Conservation (phyloP, 345 rosid genomes). For the Moricandia moricandioides region DNA sequence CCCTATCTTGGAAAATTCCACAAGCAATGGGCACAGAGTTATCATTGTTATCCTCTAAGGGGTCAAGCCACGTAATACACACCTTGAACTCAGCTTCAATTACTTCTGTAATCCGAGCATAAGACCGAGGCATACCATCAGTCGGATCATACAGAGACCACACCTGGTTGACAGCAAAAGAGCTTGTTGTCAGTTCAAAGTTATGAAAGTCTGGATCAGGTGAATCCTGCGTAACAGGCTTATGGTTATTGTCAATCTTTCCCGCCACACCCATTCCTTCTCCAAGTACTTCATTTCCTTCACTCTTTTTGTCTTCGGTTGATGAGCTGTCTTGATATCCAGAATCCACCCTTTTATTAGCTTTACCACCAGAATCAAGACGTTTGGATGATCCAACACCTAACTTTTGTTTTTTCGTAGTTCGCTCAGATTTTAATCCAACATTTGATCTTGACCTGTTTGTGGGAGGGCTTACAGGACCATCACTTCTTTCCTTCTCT, state of each 20-base stretch:
- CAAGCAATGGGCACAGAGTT: constrained; percentile 60
- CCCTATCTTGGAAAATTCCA: constrained; percentile 54
- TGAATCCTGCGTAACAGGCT: constrained; percentile 17
- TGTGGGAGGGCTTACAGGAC: constrained; percentile 31
- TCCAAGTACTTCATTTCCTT: constrained; percentile 25
- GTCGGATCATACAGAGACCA: constrained; percentile 81
- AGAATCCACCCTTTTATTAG: constrained; percentile 31
- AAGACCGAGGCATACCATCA: constrained; percentile 83
- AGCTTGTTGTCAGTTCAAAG: constrained; percentile 51
- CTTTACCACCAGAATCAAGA: constrained; percentile 33
- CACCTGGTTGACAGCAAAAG: constrained; percentile 65
- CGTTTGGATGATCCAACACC: constrained; percentile 28
- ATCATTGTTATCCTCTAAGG: constrained; percentile 38
- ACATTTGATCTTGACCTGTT: constrained; percentile 40
- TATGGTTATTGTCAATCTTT: constrained; percentile 23
- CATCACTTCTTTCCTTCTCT: constrained; percentile 38
- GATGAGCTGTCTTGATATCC: constrained; percentile 29
- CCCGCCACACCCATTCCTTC: constrained; percentile 28
- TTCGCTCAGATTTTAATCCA: constrained; percentile 24
- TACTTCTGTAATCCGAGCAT: constrained; percentile 64
- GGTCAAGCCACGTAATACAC: constrained; percentile 73
- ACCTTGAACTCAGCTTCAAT: constrained; percentile 54
- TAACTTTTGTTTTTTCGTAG: constrained; percentile 18
- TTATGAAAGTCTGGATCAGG: constrained; percentile 77
- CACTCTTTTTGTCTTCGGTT: constrained; percentile 29